Percentiles rank a stretch among this genome's conserved stretches.
Conservation (phyloP, 345 rosid genomes). For the Erodium maritimum region DNA sequence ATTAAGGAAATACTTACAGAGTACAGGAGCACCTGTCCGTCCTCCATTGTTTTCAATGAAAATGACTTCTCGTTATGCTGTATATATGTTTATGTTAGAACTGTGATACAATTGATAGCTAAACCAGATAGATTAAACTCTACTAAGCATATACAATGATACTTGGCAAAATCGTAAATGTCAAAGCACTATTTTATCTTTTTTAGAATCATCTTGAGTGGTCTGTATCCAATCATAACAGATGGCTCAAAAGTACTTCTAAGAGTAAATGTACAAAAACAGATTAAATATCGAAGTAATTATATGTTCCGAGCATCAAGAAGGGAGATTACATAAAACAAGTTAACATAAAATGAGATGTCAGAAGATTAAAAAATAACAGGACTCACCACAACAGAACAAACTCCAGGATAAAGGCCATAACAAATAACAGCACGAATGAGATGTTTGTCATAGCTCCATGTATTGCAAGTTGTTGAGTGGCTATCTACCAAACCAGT, state of each 20-base stretch:
- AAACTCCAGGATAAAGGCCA: constrained; percentile 81
- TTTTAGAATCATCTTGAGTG: background rate
- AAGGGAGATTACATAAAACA: background rate
- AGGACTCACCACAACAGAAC: constrained; percentile 74
- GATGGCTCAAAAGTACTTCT: too few species aligned
- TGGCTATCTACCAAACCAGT: constrained; percentile 56
- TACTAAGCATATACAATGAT: background rate
- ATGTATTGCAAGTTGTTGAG: constrained; percentile 31
- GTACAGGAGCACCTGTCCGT: constrained; percentile 72
- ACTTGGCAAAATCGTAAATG: background rate
- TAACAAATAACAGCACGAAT: constrained; percentile 72
- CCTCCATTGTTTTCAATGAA: constrained; percentile 95
- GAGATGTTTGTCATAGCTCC: constrained; percentile 49
- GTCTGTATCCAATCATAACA: background rate
- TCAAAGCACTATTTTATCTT: background rate
- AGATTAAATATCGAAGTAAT: background rate
- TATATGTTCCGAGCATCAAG: background rate
- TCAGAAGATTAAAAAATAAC: constrained; percentile 4
- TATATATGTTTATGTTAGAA: constrained; percentile 11
- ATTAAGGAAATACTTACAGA: constrained; percentile 37
- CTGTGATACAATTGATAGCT: background rate
- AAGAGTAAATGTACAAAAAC: too few species aligned
- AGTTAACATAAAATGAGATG: background rate
- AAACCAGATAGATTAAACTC: background rate
- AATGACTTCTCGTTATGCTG: constrained; percentile 74